These are phyloP conservation scores for Kuraishia floccosa DNA, from an alignment of 805 yeast genomes.

Conservation along the genomic window DNA sequence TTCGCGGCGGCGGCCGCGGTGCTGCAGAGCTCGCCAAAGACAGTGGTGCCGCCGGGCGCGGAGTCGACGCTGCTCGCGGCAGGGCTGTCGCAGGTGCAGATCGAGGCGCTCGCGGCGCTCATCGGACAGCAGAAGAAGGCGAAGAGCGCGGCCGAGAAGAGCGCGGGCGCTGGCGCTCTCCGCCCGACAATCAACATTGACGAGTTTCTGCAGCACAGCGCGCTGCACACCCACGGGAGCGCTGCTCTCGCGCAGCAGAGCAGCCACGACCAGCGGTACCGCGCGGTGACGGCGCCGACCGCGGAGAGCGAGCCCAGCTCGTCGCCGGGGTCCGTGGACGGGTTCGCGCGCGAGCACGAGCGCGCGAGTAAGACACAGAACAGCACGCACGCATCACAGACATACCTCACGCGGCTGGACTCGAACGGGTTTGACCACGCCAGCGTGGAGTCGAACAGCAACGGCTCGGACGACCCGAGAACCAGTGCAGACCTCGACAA, in stretches of 20 bases:
- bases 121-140: slow-evolving; percentile 50
- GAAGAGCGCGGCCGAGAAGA: slow-evolving; percentile 4
- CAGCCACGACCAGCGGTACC: neutral
- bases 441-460: neutral
- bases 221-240: neutral
- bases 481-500: slow-evolving; percentile 42
- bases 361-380: too few species aligned
- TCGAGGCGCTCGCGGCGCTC: slow-evolving; percentile 61
- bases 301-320: too few species aligned
- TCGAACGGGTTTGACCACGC: too few species aligned
- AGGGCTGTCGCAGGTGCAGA: slow-evolving; percentile 59
- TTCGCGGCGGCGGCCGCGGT: neutral
- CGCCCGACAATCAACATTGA: neutral
- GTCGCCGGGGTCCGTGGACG: neutral
- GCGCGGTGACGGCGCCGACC: too few species aligned
- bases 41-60: slow-evolving; percentile 68
- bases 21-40: slow-evolving; percentile 31
- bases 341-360: slow-evolving; percentile 5
- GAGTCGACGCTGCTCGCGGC: slow-evolving; percentile 48
- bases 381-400: neutral
- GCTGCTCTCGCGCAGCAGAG: neutral
- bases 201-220: neutral
- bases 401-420: too few species aligned
- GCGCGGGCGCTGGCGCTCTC: slow-evolving; percentile 2
- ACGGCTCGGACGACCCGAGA: neutral